A percentile compares a stretch with the other conserved stretches of the same genome.
These are phyloP conservation scores for Sesbania bispinosa DNA, from an alignment of 306 rosid species.

Conservation along the genomic window DNA sequence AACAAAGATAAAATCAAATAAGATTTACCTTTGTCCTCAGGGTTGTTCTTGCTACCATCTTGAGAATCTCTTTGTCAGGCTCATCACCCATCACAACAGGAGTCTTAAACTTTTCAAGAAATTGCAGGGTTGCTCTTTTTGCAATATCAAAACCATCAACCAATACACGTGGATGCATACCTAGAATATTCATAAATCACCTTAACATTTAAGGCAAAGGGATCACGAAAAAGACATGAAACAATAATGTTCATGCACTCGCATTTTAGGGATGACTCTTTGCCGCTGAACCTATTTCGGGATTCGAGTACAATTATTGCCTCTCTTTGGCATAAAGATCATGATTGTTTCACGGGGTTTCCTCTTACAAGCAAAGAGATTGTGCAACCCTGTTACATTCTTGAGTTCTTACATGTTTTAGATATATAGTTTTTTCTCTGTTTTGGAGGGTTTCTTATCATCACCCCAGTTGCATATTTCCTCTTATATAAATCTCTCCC, in stretches of 20 bases:
- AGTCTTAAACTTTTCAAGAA: conserved; percentile 84
- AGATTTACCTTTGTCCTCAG: conserved; percentile 78
- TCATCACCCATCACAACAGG: conserved; percentile 83
- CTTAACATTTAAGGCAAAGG: neutral
- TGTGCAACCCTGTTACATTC: neutral
- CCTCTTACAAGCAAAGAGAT: neutral
- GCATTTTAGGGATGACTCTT: neutral
- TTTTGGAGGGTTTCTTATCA: neutral
- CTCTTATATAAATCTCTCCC: neutral
- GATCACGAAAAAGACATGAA: neutral
- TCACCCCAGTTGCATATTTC: neutral
- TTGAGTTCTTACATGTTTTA: neutral
- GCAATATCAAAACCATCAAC: conserved; percentile 99
- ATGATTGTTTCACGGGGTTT: neutral
- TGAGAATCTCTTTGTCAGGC: conserved; percentile 89
- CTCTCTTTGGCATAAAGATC: neutral
- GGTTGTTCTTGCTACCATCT: conserved; percentile 93
- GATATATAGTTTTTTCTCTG: neutral
- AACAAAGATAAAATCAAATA: neutral
- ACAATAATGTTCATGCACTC: neutral
- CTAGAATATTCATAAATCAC: conserved; percentile 37
- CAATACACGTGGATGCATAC: conserved; percentile 97
- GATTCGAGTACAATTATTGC: neutral
- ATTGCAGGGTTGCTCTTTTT: conserved; percentile 82
- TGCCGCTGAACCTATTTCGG: neutral